Evolutionary conservation across 352 stramenopile genomes (phyloP).

Genomic region (Thraustochytrium striatum): DNA sequence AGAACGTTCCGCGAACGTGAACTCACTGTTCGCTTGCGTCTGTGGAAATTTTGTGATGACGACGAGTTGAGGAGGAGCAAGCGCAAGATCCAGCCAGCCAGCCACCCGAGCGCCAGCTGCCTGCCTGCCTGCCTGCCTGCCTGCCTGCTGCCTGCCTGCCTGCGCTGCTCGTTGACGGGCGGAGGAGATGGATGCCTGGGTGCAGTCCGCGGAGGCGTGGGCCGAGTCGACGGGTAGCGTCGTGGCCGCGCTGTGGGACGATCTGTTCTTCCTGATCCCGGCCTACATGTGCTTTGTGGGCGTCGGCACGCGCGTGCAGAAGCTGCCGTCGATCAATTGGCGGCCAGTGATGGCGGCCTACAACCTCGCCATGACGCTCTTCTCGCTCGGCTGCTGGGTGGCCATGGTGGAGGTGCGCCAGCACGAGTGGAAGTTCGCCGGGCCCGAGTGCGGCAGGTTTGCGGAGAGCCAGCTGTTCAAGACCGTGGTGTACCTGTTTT

Average conservation of each 20-base stretch:
- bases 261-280: constrained; percentile 10
- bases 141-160: too few relatives aligned
- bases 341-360: constrained; percentile 24
- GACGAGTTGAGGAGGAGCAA: too few relatives aligned
- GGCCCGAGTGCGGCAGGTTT: constrained; percentile 8
- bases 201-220: too few relatives aligned
- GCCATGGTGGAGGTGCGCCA: not conserved
- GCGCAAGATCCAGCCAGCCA: too few relatives aligned
- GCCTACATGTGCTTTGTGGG: not conserved
- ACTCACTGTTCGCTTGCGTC: too few relatives aligned
- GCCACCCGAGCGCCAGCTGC: too few relatives aligned
- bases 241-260: constrained; percentile 12
- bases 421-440: not conserved
- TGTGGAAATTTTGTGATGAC: too few relatives aligned
- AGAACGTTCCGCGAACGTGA: too few relatives aligned
- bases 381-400: not conserved
- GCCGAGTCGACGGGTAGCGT: too few relatives aligned
- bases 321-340: not conserved
- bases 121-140: too few relatives aligned
- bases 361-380: constrained; percentile 30
- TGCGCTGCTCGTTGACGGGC: too few relatives aligned
- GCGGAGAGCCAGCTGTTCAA: constrained; percentile 1
- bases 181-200: too few relatives aligned
- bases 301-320: not conserved
- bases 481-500: constrained; percentile 30